A percentile compares a stretch with the other conserved stretches of the same genome.
Evolutionary conservation across 108 stramenopile species (phyloP).

Genomic region (Craspedostauros australis): DNA sequence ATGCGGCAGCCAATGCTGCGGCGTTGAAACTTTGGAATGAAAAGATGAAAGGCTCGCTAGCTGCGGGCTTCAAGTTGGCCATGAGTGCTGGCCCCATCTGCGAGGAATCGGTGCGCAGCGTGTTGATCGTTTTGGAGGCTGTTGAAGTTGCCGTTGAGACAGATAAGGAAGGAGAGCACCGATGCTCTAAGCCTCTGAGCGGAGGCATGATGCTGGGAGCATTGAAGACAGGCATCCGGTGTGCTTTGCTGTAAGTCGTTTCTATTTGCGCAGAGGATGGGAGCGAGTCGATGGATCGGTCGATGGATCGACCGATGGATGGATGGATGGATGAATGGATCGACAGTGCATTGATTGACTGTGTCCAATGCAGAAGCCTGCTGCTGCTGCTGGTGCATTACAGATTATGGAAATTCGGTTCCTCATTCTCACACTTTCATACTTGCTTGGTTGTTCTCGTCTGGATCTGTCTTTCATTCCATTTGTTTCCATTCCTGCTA

Average conservation of each 20-base stretch:
- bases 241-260: slow-evolving; percentile 55
- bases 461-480: not conserved
- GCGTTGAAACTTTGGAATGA: slow-evolving; percentile 61
- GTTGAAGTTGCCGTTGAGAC: slow-evolving; percentile 66
- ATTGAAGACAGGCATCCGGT: slow-evolving; percentile 69
- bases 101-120: slow-evolving; percentile 81
- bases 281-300: no score
- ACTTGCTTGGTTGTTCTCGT: not conserved
- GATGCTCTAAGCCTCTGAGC: slow-evolving; percentile 43
- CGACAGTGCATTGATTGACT: no score
- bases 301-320: no score
- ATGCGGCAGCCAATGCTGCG: slow-evolving; percentile 22
- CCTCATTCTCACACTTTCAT: not conserved
- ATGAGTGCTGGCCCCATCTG: slow-evolving; percentile 78
- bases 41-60: slow-evolving; percentile 64
- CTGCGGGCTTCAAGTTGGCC: slow-evolving; percentile 81
- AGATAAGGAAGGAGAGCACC: slow-evolving; percentile 9
- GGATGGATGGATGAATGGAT: no score
- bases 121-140: slow-evolving; percentile 74
- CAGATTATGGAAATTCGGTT: not conserved
- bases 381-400: no score
- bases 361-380: no score
- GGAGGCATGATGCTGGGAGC: slow-evolving; percentile 80
- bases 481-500: not conserved
- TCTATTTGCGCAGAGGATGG: no score